Evolutionary conservation across 2,329 filamentous ascomycete genomes (phyloP).

Genomic region (Dothistroma pini): DNA sequence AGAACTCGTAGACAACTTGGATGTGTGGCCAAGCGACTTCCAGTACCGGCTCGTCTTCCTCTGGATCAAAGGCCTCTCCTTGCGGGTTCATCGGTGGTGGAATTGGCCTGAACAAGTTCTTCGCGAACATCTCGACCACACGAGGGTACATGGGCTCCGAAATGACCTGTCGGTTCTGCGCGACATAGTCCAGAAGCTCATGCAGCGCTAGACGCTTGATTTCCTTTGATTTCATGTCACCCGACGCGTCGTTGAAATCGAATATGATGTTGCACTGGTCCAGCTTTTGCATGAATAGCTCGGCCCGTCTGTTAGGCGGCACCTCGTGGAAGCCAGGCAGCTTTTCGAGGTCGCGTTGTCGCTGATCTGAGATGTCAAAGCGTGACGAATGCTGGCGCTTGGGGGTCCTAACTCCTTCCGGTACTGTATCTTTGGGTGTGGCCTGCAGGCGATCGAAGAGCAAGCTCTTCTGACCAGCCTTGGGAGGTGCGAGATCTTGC

Average conservation of each 20-base stretch:
- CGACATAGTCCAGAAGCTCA: conserved; percentile 94
- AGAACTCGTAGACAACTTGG: conserved; percentile 99
- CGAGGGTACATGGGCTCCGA: conserved; percentile 98
- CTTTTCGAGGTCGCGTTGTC: conserved; percentile 87
- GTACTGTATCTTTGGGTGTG: conserved; percentile 85
- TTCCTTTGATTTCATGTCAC: conserved; percentile 99
- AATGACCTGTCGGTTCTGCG: conserved; percentile 97
- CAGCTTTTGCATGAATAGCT: conserved; percentile 99
- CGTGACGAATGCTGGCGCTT: conserved; percentile 96
- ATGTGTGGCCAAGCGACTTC: conserved; percentile 99
- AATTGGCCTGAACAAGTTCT: conserved; percentile 96
- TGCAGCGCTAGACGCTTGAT: conserved; percentile 96
- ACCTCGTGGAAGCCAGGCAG: conserved; percentile 97
- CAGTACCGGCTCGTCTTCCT: conserved; percentile 95
- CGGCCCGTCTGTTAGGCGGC: conserved; percentile 86
- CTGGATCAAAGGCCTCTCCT: conserved; percentile 95
- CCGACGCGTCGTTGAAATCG: conserved; percentile 97
- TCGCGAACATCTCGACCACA: conserved; percentile 98
- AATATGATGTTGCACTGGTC: conserved; percentile 99
- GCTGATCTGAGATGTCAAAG: conserved; percentile 94
- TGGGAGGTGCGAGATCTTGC: conserved; percentile 89
- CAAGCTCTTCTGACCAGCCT: conserved; percentile 82
- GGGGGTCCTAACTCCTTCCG: conserved; percentile 89
- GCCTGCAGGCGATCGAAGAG: conserved; percentile 87
- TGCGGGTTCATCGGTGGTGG: conserved; percentile 96